A percentile compares a stretch with the other conserved stretches of the same genome.
These are phyloP conservation scores for Ilyonectria sp. DNA, from an alignment of 2,329 filamentous ascomycete species.

Conservation along the genomic window DNA sequence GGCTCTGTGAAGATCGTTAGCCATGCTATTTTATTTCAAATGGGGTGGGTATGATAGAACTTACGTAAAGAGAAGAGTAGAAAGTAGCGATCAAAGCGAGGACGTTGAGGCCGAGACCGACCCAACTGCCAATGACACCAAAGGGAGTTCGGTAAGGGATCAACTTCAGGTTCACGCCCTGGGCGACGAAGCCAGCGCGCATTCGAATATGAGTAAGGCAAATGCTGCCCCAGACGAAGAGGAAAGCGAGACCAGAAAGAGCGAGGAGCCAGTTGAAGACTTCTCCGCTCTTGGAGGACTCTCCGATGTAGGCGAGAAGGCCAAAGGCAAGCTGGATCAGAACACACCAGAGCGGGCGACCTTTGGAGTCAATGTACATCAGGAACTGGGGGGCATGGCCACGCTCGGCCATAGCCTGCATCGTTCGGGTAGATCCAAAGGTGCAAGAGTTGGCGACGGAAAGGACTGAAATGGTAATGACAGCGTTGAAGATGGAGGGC, in stretches of 20 bases:
- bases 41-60: background rate
- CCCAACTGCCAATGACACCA: conserved; percentile 85
- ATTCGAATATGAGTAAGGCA: conserved; percentile 93
- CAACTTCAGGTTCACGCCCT: conserved; percentile 79
- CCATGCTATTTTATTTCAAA: background rate
- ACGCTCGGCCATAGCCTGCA: conserved; percentile 91
- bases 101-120: conserved; percentile 82
- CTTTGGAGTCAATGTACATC: conserved; percentile 85
- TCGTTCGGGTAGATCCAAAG: conserved; percentile 91
- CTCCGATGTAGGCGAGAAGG: conserved; percentile 83
- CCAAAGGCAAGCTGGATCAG: conserved; percentile 77
- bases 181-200: conserved; percentile 79
- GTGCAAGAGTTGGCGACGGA: conserved; percentile 94
- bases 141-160: conserved; percentile 87
- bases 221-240: conserved; percentile 89
- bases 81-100: conserved; percentile 89
- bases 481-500: conserved; percentile 91
- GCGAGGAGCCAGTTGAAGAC: conserved; percentile 87
- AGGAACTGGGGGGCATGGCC: conserved; percentile 84
- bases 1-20: conserved; percentile 19
- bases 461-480: conserved; percentile 91
- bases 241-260: conserved; percentile 80
- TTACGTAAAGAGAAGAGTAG: conserved; percentile 70
- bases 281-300: conserved; percentile 69
- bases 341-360: conserved; percentile 84